These are phyloP conservation scores for Hypocrella siamensis DNA, from an alignment of 2,329 filamentous ascomycete genomes.

Conservation along the genomic window DNA sequence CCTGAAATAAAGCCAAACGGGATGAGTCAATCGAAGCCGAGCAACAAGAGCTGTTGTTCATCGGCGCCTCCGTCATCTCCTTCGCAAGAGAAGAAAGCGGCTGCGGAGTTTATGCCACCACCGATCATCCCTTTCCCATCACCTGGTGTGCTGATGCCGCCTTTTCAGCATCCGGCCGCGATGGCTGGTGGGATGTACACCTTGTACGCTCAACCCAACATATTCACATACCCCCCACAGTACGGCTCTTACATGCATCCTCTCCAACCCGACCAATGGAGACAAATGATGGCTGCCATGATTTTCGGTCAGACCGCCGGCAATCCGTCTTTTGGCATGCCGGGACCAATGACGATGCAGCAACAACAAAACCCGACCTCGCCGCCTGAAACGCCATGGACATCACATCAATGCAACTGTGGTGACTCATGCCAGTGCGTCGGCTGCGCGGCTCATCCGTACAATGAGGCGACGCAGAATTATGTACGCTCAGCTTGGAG, in stretches of 20 bases:
- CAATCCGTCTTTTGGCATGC: slow-evolving; percentile 9
- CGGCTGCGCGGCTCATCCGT: slow-evolving; percentile 52
- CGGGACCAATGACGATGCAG: slow-evolving; percentile 8
- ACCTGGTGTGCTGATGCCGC: slow-evolving; percentile 17
- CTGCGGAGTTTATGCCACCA: slow-evolving; percentile 7
- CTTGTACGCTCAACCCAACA: slow-evolving; percentile 25
- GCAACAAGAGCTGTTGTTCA: slow-evolving; percentile 15
- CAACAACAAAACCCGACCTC: slow-evolving; percentile 4
- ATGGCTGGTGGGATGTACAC: slow-evolving; percentile 23
- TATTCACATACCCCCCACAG: slow-evolving; percentile 37
- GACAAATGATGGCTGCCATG: slow-evolving; percentile 27
- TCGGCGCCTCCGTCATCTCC: slow-evolving; percentile 7
- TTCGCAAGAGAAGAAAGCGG: slow-evolving; percentile 8
- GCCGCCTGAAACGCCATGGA: slow-evolving; percentile 12
- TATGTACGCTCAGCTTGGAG: slow-evolving; percentile 33
- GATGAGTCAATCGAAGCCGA: slow-evolving; percentile 4
- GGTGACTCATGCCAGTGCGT: slow-evolving; percentile 52
- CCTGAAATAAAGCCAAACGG: slow-evolving; percentile 6
- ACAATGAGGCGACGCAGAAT: slow-evolving; percentile 45
- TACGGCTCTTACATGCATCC: slow-evolving; percentile 40
- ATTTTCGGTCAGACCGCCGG: slow-evolving; percentile 1
- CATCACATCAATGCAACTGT: slow-evolving; percentile 38
- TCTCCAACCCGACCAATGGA: slow-evolving; percentile 37
- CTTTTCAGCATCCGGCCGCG: slow-evolving; percentile 18
- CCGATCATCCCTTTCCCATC: slow-evolving; percentile 8